Evolutionary conservation across 768 basidiomycete genomes (phyloP), one percentile per base, ranked within the genome.

Genomic region (Pseudohyphozyma bogoriensis): DNA sequence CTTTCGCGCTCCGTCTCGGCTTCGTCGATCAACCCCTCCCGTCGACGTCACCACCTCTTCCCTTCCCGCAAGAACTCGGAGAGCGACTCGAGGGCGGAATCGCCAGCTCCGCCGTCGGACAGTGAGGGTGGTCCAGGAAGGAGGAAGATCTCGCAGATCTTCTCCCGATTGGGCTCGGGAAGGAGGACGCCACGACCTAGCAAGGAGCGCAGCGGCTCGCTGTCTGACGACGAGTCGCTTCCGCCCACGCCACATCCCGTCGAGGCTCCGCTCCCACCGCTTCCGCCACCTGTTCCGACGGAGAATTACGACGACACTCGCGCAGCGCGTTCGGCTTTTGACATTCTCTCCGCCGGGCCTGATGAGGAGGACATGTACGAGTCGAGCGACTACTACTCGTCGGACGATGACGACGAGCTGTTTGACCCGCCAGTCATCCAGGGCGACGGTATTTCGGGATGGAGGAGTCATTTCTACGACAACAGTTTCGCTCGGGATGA

Each of bases 371-470:
- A 51, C 28, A 29, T 39, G 18, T 36, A 59, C 49, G 65, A 63
- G 36, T 31, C 59, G 8, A 63, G 56, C 40, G 65, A 66, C 24
- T 63, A 60, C 50, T 60, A 62, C 53, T 58, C 58, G 1, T 40
- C 46, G 35, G 64, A 58, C 37, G 64, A 65, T 50, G 62, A 63
- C 22, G 59, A 60, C 32, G 64, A 66, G 32, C 61, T 66, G 26
- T 58, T 47, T 39, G 56, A 58, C 18, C 22, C 55, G 10, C 49
- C 62, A 0, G 31, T 66, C 24, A 58, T 46, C 7, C 16, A 35
- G 5, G 61, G 36, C 15, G 56, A 63, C 50, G 58, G 59, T n/a
- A 40, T 66, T 16, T 66, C 65, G 2, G 65, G 65, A 0, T 66
- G 65, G 65, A 46, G 46, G 18, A 18, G 51, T 11, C 45, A 28